Percentiles rank a stretch among this genome's conserved stretches.
Evolutionary conservation across 805 yeast species (phyloP).

Genomic region (Scheffersomyces ergatensis): DNA sequence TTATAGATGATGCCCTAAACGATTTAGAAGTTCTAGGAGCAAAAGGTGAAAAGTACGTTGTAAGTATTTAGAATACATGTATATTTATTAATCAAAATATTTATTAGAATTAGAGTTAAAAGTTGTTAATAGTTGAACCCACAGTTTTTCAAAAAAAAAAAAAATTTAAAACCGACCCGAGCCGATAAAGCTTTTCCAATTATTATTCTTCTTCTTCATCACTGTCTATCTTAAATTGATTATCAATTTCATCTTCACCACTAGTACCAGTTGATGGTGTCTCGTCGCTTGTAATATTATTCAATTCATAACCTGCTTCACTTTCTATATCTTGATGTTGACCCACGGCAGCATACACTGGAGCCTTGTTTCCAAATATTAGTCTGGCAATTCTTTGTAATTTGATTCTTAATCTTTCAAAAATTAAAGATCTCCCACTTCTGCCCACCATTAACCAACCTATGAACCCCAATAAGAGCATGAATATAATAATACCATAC

Average conservation of each 20-base stretch:
- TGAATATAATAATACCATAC: conserved; percentile 35
- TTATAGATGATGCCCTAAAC: conserved; percentile 30
- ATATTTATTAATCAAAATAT: no score
- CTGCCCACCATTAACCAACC: conserved; percentile 33
- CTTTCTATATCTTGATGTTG: conserved; percentile 4
- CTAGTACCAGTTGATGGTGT: neutral
- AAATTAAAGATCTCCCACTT: conserved; percentile 13
- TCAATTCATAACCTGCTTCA: conserved; percentile 8
- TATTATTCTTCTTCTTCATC: conserved; percentile 12
- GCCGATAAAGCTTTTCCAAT: neutral
- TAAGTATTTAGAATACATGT: conserved; percentile 7
- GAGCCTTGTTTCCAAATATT: neutral
- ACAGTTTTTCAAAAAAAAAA: no score
- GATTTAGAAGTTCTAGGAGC: conserved; percentile 42
- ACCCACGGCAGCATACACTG: neutral
- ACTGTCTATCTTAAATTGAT: conserved; percentile 16
- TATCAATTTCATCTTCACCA: conserved; percentile 3
- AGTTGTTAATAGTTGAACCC: no score
- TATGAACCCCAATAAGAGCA: conserved; percentile 20
- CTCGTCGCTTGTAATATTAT: conserved; percentile 3
- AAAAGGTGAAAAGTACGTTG: conserved; percentile 42
- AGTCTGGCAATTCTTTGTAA: neutral
- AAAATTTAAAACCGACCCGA: neutral
- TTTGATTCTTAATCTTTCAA: neutral
- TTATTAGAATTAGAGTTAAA: no score